These are phyloP conservation scores for Rhynchosporium graminicola DNA, from an alignment of 2,329 filamentous ascomycete genomes.

Conservation along the genomic window DNA sequence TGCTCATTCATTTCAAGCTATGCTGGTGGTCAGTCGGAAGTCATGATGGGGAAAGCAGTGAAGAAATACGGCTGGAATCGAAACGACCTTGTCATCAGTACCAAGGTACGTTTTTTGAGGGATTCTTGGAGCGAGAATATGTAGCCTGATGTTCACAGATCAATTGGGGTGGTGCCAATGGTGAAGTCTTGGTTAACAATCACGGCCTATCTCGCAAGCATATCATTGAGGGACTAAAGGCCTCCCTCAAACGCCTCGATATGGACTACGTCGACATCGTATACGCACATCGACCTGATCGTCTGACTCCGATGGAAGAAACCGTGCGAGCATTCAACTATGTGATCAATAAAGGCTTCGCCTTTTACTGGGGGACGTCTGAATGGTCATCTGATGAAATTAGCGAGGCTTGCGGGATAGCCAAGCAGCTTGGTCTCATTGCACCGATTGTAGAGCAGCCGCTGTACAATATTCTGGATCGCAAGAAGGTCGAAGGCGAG, in stretches of 20 bases:
- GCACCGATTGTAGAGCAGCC: slow-evolving; percentile 68
- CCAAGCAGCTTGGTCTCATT: slow-evolving; percentile 61
- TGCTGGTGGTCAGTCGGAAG: slow-evolving; percentile 53
- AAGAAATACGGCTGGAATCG: slow-evolving; percentile 58
- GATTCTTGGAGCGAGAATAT: not conserved
- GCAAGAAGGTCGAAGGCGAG: slow-evolving; percentile 64
- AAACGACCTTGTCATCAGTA: slow-evolving; percentile 59
- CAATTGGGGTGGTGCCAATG: slow-evolving; percentile 63
- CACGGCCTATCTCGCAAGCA: slow-evolving; percentile 68
- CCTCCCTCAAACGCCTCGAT: slow-evolving; percentile 56
- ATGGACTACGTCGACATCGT: slow-evolving; percentile 63
- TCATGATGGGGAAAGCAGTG: slow-evolving; percentile 56
- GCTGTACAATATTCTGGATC: slow-evolving; percentile 63
- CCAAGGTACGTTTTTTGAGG: slow-evolving; percentile 45
- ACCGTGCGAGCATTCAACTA: slow-evolving; percentile 67
- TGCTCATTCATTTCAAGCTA: slow-evolving; percentile 42
- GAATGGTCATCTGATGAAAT: slow-evolving; percentile 70
- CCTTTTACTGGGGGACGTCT: slow-evolving; percentile 71
- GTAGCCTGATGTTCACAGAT: slow-evolving; percentile 46
- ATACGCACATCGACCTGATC: slow-evolving; percentile 62
- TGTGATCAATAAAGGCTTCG: slow-evolving; percentile 66
- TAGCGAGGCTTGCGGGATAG: slow-evolving; percentile 60
- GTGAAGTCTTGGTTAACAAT: slow-evolving; percentile 65
- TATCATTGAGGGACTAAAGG: slow-evolving; percentile 64
- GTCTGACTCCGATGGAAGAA: slow-evolving; percentile 61